Conservation (phyloP, 140 eudicot species). For the Oenanthe javanica region DNA sequence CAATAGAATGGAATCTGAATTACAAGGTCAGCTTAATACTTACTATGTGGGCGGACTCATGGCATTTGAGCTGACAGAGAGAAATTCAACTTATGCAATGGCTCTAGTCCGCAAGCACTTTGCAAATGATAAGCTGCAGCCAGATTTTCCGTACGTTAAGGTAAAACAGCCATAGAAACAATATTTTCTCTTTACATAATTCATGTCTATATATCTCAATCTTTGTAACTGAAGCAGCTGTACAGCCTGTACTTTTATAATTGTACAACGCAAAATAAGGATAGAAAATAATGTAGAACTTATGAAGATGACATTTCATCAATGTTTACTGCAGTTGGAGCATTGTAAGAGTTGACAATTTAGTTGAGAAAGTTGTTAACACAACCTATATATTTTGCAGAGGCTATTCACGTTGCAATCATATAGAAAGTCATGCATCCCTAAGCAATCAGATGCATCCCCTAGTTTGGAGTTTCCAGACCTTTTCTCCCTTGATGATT, state of each 20-base stretch:
- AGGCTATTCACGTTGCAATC: slow-evolving; percentile 35
- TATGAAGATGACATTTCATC: neutral
- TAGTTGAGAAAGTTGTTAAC: slow-evolving; percentile 10
- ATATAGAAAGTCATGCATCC: slow-evolving; percentile 8
- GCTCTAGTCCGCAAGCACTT: slow-evolving; percentile 35
- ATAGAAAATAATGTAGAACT: neutral
- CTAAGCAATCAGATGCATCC: slow-evolving; percentile 31
- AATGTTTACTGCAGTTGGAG: neutral
- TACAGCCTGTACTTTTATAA: neutral
- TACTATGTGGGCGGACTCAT: slow-evolving; percentile 41
- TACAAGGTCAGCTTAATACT: slow-evolving; percentile 40
- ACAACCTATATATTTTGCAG: slow-evolving; percentile 17
- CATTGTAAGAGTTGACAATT: neutral
- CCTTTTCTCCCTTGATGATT: slow-evolving; percentile 30
- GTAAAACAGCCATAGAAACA: slow-evolving; percentile 9
- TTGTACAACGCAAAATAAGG: neutral
- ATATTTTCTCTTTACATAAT: neutral
- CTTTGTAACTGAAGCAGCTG: neutral
- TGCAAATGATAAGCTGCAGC: slow-evolving; percentile 24
- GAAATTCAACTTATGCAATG: slow-evolving; percentile 40
- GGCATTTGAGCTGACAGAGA: slow-evolving; percentile 56
- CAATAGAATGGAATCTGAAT: slow-evolving; percentile 34
- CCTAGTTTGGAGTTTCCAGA: slow-evolving; percentile 36
- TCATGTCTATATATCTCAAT: neutral
- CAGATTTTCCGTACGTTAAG: slow-evolving; percentile 43